These are phyloP conservation scores for Microstegium vimineum DNA, from an alignment of 176 grass and related monocot species.

Conservation along the genomic window DNA sequence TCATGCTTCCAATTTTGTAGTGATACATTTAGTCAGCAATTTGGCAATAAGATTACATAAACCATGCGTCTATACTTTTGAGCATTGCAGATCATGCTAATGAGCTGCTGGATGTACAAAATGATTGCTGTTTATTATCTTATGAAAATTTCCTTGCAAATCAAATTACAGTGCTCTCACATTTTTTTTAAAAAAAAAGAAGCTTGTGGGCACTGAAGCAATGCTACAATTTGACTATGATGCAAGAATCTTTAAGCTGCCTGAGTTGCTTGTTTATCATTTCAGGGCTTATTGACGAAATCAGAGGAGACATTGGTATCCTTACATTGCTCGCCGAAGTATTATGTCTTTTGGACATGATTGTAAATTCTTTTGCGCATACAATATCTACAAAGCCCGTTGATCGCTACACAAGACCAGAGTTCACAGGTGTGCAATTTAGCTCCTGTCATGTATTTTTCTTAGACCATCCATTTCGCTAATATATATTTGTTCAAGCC, in stretches of 20 bases:
- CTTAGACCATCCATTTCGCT: not conserved
- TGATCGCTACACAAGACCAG: conserved; percentile 75
- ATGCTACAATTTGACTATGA: not conserved
- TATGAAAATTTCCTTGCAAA: not conserved
- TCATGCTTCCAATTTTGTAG: not conserved
- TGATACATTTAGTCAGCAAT: not conserved
- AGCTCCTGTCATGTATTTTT: conserved; percentile 7
- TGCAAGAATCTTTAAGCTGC: conserved; percentile 10
- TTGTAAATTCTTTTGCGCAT: conserved; percentile 95
- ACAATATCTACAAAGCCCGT: conserved; percentile 85
- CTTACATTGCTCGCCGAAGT: conserved; percentile 85
- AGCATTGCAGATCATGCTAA: not conserved
- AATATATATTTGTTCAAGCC: not conserved
- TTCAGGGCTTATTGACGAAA: conserved; percentile 73
- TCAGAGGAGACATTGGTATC: conserved; percentile 76
- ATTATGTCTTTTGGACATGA: conserved; percentile 88
- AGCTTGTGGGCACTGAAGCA: not conserved
- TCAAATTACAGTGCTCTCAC: not conserved
- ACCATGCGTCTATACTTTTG: not conserved
- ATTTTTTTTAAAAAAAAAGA: not conserved
- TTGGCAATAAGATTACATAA: conserved; percentile 1
- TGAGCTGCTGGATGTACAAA: not conserved
- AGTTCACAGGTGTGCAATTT: conserved; percentile 63
- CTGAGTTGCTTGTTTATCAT: conserved; percentile 20
- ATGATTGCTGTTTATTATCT: conserved; percentile 7